Evolutionary conservation across 73 alveolate species (phyloP), one percentile per base, ranked within the genome.

Genomic region (Uronychia binucleata): DNA sequence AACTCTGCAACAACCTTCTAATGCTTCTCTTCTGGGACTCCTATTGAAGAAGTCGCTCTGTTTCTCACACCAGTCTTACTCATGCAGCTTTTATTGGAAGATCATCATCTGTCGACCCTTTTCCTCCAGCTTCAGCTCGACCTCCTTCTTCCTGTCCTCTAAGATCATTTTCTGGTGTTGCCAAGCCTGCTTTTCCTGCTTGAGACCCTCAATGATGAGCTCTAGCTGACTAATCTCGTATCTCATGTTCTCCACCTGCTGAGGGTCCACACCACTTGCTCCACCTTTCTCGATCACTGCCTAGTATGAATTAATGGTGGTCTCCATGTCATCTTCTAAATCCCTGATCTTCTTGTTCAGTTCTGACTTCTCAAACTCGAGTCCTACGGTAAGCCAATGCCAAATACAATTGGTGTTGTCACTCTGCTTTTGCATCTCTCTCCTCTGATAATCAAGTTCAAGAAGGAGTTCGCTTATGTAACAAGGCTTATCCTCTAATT

Each of bases 281-380:
- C n/a, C n/a, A n/a, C n/a, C n/a, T n/a, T n/a, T n/a, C n/a, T n/a
- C n/a, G n/a, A n/a, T n/a, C n/a, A n/a, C n/a, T n/a, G n/a, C n/a
- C n/a, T n/a, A n/a, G n/a, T n/a, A n/a, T n/a, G 86, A 31, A 30
- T 88, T 91, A 26, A 88, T 86, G 1, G 94, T 88, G 28, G 46
- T 59, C 59, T 82, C 79, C 94, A 88, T 88, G 32, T 88, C 94
- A 30, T 77, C 89, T 33, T 88, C 94, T 74, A 83, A 78, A 34
- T 88, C 86, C 34, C 83, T 91, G 0, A 88, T 75, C 26, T 77
- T 91, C 31, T 80, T 80, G 29, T 80, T 80, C 30, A 58, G 27
- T 0, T 29, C 33, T 26, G 83, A 83, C 59, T 88, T 80, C 58
- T 82, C 83, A 60, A 83, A 88, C n/a, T n/a, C n/a, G n/a, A n/a